Evolutionary conservation across 257 asterid genomes (phyloP), one percentile per base, ranked within the genome.

Genomic region (Primulina huaijiensis): DNA sequence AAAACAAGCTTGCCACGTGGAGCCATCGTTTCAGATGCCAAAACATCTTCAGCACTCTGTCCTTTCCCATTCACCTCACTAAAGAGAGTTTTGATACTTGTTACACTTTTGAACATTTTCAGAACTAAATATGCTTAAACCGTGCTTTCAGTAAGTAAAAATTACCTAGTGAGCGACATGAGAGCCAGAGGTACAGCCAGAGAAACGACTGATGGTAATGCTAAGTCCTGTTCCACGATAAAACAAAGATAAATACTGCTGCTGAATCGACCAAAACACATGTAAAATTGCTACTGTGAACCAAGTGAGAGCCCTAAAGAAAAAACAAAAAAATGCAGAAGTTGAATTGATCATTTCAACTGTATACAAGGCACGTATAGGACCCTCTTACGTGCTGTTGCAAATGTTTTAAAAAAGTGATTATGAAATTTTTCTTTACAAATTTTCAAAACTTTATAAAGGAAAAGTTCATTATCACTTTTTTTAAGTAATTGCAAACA

Each of bases 1-100:
- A 93, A 90, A 62, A 93, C 96, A 46, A 93, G 97, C 82, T 93
- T 88, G 82, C 97, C 99, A 68, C 96, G 83, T 57, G 97, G 97
- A 74, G 99, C 97, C 92, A 89, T 93, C 80, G 87, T 88, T 82
- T 93, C 99, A 46, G 96, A 83, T 52, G 99, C 81, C 85, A 90
- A 76, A 79, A 93, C 92, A 71, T 83, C 87, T 43, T 75, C 77
- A 1, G 88, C 20, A 72, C 70, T 77, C 82, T 85, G 89, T 69
- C 86, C 96, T 72, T 83, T 86, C 29, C 85, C 95, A 50, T 84
- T 88, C 38, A 91, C 96, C 81, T 89, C 99, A 78, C 99, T 46
- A 14, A 46, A 46, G 55, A 46, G 55, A 12, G 19, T 46, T 67
- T 27, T 69, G 63, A 73, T 46, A 59, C 68, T 10, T 72, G 30